phyloP scores from a whole-genome alignment of 2,329 filamentous ascomycete species.

The Botryotinia convoluta region DNA sequence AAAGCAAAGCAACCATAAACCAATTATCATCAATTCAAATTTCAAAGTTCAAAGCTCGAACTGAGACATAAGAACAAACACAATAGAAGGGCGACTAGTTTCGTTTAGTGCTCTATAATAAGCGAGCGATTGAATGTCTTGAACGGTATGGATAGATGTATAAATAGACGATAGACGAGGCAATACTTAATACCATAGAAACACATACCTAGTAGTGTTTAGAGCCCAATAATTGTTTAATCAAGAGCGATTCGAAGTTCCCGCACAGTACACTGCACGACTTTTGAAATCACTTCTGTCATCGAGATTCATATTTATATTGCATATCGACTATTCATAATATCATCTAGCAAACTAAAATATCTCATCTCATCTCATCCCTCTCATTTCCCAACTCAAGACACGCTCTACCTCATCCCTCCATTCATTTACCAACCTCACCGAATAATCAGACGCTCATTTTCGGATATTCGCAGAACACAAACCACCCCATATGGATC shows the following conservation, averaged over 20 bases:
- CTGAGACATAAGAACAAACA: too few species aligned
- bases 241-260: background rate
- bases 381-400: constrained; percentile 1
- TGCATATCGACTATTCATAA: constrained; percentile 13
- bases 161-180: background rate
- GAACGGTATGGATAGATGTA: background rate
- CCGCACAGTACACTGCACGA: background rate
- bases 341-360: constrained; percentile 14
- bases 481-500: constrained; percentile 14
- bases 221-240: background rate
- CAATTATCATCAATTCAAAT: too few species aligned
- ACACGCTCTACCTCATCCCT: background rate
- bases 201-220: background rate
- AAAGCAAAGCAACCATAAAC: too few species aligned
- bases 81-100: background rate
- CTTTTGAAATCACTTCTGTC: background rate
- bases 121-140: background rate
- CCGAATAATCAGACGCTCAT: constrained; percentile 19
- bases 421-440: constrained; percentile 10
- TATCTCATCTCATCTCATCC: constrained; percentile 9
- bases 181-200: background rate
- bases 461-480: constrained; percentile 21
- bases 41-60: background rate
- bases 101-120: background rate
- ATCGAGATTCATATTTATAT: constrained; percentile 4